Evolutionary conservation across 768 basidiomycete genomes (phyloP), one percentile per base, ranked within the genome.

Genomic region (Suillus lakei): DNA sequence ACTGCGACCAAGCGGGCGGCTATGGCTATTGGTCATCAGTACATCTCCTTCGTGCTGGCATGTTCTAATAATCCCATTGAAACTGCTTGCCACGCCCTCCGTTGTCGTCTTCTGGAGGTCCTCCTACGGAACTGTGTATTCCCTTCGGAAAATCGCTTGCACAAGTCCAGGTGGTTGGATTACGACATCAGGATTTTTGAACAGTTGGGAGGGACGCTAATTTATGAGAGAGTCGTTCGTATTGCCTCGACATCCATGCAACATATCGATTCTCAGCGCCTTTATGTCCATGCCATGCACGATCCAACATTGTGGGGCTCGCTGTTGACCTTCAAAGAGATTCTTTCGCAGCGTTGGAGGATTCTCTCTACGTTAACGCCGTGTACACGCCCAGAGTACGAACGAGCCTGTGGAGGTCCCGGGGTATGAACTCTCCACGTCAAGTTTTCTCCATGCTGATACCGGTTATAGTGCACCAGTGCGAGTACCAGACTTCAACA

Each of bases 101-200:
- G 53, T 13, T 54, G 53, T n/a, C 21, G 53, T 32, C 53, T 54
- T 54, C 53, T 54, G 30, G 53, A 54, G 30, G 30, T 54, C 30
- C 53, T 54, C 30, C 32, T 34, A n/a, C 53, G 53, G 53, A 54
- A 54, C 21, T 32, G 53, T 54, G 53, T 54, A 34, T 54, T 54
- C 53, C 53, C 53, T 3, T 54, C 53, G 12, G 53, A 54, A 34
- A 54, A n/a, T n/a, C 53, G 53, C 53, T 32, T 54, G 21, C 32
- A 54, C 32, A 54, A 34, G 53, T 54, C 53, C 32, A 54, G 53
- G 6, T 54, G 53, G 53, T 34, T 13, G 21, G 53, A 54, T 54
- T 54, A 34, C 30, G 53, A 54, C 21, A 54, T 34, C 34, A 54
- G 53, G 21, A 54, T 54, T 34, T 53, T 54, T 21, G 53, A 34